Evolutionary conservation across 1,284 basidiomycete species (phyloP).

Genomic region (Ganoderma multipileum): DNA sequence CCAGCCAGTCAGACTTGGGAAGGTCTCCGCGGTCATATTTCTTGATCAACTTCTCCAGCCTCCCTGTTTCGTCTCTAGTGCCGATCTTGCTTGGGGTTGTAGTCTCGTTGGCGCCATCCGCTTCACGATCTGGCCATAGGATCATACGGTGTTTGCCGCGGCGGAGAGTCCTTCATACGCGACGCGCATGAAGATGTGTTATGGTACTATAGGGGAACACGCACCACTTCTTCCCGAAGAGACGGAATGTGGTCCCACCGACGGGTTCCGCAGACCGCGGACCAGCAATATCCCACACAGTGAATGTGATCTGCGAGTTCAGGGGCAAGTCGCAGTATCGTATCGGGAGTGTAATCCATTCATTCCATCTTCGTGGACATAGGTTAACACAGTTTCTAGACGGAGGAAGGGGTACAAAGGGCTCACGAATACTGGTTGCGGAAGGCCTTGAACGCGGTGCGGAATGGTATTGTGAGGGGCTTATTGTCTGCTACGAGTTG

Average conservation of each 20-base stretch:
- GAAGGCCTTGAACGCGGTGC: conserved; percentile 94
- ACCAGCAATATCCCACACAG: conserved; percentile 93
- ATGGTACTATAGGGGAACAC: conserved; percentile 26
- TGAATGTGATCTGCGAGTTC: conserved; percentile 90
- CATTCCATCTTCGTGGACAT: conserved; percentile 80
- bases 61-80: conserved; percentile 89
- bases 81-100: conserved; percentile 88
- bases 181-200: background rate
- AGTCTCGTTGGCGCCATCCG: conserved; percentile 84
- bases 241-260: conserved; percentile 88
- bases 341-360: conserved; percentile 91
- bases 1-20: conserved; percentile 95
- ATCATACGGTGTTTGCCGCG: conserved; percentile 91
- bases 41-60: conserved; percentile 96
- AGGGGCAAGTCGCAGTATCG: conserved; percentile 91
- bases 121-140: conserved; percentile 84
- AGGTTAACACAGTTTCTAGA: background rate
- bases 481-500: conserved; percentile 94
- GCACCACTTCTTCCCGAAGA: conserved; percentile 93
- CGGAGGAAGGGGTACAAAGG: background rate
- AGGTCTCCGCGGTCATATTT: conserved; percentile 95
- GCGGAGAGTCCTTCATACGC: conserved; percentile 81
- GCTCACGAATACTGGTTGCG: conserved; percentile 81
- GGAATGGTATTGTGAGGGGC: conserved; percentile 87
- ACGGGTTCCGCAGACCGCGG: conserved; percentile 79